Evolutionary conservation across 192 early-diverging fungal genomes (phyloP), one percentile per base, ranked within the genome.

Genomic region (Entomortierella chlamydospora): DNA sequence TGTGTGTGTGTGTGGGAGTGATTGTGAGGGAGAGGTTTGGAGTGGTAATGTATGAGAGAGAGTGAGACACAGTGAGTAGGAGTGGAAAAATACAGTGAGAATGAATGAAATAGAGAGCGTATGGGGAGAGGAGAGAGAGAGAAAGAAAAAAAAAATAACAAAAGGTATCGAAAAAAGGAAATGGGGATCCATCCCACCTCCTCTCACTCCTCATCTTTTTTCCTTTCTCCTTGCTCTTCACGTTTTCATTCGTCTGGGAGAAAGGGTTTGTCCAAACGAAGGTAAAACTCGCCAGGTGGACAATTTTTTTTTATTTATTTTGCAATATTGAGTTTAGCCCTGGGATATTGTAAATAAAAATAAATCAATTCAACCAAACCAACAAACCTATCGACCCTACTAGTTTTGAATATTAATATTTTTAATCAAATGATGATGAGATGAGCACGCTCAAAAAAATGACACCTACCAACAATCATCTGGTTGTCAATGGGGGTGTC

Each of bases 221-320:
- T 37, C 33, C 28, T 30, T 56, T 9, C 54, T 25, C 28, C 12
- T 22, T 30, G 29, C 23, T 29, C 23, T 2, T 5, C 9, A 17
- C 2, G 2, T 11, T 60, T 60, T 60, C 58, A 60, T 60, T 60
- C 58, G 58, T 60, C 58, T 39, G 1, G 42, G 58, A 11, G 2
- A 43, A 25, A 7, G 2, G 13, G 41, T 39, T n/a, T 34, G 25
- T 26, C 68, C 58, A 70, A 61, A 54, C 51, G 47, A 61, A 60
- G 68, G 51, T 58, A 70, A 61, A 70, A 52, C 28, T 70, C 49
- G 58, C 57, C 68, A 70, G 47, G 57, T 70, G 68, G 68, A 70
- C 68, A 70, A 20, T 4, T 43, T 22, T 54, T 31, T 3, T 37
- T 15, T 29, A 6, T 5, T 18, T 34, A 31, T 30, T 63, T 1